These are phyloP conservation scores for Murraya koenigii DNA, from an alignment of 345 rosid genomes.

Conservation along the genomic window DNA sequence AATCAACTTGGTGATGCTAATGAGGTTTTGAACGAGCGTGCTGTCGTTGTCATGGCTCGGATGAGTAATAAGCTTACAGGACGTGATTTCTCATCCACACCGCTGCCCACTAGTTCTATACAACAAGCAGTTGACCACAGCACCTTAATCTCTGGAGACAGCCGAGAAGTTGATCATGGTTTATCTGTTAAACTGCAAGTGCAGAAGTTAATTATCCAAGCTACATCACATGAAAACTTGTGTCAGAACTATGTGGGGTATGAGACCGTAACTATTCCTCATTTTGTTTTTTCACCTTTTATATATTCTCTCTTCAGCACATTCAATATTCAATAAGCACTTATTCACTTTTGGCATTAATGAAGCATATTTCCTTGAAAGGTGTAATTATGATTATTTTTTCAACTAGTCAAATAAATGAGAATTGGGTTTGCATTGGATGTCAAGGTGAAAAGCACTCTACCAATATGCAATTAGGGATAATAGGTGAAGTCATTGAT, in stretches of 20 bases:
- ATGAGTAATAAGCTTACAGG: slow-evolving; percentile 96
- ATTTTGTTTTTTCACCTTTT: background rate
- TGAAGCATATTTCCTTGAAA: background rate
- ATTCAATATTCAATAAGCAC: background rate
- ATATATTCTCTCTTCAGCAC: no score
- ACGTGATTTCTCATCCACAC: slow-evolving; percentile 70
- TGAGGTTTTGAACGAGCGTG: slow-evolving; percentile 89
- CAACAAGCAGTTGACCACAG: slow-evolving; percentile 65
- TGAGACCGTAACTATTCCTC: slow-evolving; percentile 16
- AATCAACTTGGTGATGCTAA: slow-evolving; percentile 97
- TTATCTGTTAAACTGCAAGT: slow-evolving; percentile 94
- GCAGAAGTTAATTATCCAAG: slow-evolving; percentile 87
- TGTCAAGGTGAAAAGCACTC: background rate
- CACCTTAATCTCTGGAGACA: slow-evolving; percentile 72
- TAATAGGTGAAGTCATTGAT: background rate
- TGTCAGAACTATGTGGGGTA: slow-evolving; percentile 99
- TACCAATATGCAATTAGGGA: background rate
- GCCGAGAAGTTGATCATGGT: slow-evolving; percentile 85
- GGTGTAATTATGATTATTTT: background rate
- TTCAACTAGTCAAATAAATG: no score
- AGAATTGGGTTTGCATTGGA: background rate
- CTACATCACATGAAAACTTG: slow-evolving; percentile 80
- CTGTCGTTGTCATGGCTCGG: slow-evolving; percentile 91
- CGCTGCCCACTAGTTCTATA: slow-evolving; percentile 39
- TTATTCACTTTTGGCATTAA: background rate